phyloP scores from a whole-genome alignment of 345 rosid genomes.

The Cardamine occulta region DNA sequence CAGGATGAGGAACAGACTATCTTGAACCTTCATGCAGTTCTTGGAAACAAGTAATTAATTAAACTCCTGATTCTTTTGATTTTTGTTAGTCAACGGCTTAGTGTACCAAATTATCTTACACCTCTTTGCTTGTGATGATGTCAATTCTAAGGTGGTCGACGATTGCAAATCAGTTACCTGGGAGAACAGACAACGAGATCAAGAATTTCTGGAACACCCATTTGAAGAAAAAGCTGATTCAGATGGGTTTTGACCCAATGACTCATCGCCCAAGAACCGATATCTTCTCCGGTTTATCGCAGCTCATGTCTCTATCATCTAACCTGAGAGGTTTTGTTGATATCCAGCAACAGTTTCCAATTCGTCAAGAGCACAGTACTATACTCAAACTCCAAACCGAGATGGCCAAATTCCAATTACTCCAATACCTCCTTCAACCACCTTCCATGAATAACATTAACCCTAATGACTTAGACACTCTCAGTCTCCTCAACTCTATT shows the following conservation, averaged over 20 bases:
- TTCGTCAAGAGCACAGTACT: slow-evolving; percentile 30
- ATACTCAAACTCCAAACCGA: slow-evolving; percentile 43
- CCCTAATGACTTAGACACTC: slow-evolving; percentile 41
- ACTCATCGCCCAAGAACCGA: slow-evolving; percentile 76
- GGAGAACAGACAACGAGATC: slow-evolving; percentile 78
- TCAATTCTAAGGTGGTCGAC: slow-evolving; percentile 69
- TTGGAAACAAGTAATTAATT: slow-evolving; percentile 80
- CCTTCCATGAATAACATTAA: slow-evolving; percentile 28
- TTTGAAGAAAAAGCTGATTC: slow-evolving; percentile 76
- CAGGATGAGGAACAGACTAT: slow-evolving; percentile 79
- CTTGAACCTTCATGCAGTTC: slow-evolving; percentile 74
- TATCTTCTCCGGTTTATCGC: slow-evolving; percentile 43
- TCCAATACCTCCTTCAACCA: slow-evolving; percentile 44
- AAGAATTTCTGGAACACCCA: slow-evolving; percentile 88
- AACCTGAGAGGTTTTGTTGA: slow-evolving; percentile 39
- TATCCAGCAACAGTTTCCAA: slow-evolving; percentile 37
- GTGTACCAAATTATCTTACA: slow-evolving; percentile 10
- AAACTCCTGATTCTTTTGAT: neutral
- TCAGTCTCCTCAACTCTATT: slow-evolving; percentile 36
- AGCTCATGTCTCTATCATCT: slow-evolving; percentile 43
- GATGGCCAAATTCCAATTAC: slow-evolving; percentile 38
- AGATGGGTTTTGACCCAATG: slow-evolving; percentile 81
- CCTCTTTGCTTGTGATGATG: slow-evolving; percentile 1
- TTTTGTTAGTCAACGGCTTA: slow-evolving; percentile 33
- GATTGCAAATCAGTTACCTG: slow-evolving; percentile 73